These are phyloP conservation scores for Halophytophthora batemanensis DNA, from an alignment of 352 stramenopile species.

Conservation along the genomic window DNA sequence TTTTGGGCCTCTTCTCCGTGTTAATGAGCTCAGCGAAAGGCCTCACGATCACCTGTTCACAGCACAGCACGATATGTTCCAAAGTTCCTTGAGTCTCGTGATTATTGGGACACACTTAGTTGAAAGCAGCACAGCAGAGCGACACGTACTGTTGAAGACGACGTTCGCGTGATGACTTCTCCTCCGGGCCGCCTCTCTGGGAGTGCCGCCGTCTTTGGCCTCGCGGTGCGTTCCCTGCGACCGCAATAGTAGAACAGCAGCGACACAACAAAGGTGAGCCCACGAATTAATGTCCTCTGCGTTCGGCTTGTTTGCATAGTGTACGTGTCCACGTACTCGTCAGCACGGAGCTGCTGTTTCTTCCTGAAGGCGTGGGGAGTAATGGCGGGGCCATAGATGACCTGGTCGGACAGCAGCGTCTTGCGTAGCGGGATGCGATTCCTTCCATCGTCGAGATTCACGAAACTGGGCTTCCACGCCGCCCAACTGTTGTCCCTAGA, in stretches of 20 bases:
- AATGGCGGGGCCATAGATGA: constrained; percentile 66
- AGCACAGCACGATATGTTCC: not conserved
- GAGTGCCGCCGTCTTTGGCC: constrained; percentile 32
- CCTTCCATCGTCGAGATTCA: constrained; percentile 53
- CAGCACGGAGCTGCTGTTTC: constrained; percentile 4
- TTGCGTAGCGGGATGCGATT: constrained; percentile 63
- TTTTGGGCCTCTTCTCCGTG: constrained; percentile 12
- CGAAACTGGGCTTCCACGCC: constrained; percentile 18
- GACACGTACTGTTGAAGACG: constrained; percentile 36
- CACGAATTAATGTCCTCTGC: not conserved
- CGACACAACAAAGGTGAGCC: constrained; percentile 3
- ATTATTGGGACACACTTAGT: too few relatives aligned
- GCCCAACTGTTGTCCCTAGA: constrained; percentile 13
- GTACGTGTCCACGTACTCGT: constrained; percentile 24
- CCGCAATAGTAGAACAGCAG: not conserved
- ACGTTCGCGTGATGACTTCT: constrained; percentile 45
- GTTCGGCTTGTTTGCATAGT: not conserved
- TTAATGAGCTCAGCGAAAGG: constrained; percentile 41
- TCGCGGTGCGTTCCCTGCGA: constrained; percentile 5
- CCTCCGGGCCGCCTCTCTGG: constrained; percentile 28
- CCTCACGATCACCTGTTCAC: constrained; percentile 45
- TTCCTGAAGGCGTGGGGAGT: constrained; percentile 39
- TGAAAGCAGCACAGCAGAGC: not conserved
- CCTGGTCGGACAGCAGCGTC: constrained; percentile 45
- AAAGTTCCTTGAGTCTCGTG: not conserved